Percentiles rank a stretch among this genome's conserved stretches.
phyloP scores from a whole-genome alignment of 371 early-diverging fungal species.

The Mycotypha africana region DNA sequence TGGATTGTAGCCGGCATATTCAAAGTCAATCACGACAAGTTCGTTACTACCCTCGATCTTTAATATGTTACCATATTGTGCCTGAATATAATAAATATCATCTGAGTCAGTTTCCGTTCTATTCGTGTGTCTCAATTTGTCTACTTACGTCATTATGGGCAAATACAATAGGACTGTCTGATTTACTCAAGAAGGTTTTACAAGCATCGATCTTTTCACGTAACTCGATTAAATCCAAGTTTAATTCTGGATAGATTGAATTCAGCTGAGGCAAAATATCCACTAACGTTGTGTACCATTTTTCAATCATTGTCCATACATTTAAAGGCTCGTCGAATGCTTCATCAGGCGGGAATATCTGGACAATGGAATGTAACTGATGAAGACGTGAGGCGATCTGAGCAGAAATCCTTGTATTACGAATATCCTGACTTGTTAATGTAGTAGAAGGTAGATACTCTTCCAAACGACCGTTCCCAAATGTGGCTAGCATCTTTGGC shows the following conservation, averaged over 20 bases:
- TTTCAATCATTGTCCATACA: constrained; percentile 63
- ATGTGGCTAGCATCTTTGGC: constrained; percentile 76
- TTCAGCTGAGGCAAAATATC: constrained; percentile 12
- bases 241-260: too few species aligned
- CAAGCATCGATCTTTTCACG: constrained; percentile 44
- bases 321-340: constrained; percentile 31
- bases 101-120: too few species aligned
- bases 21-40: constrained; percentile 61
- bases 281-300: constrained; percentile 41
- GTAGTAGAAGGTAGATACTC: constrained; percentile 78
- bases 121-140: too few species aligned
- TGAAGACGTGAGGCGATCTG: constrained; percentile 73
- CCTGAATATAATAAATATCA: too few species aligned
- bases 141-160: constrained; percentile 79
- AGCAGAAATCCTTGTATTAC: constrained; percentile 55
- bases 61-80: constrained; percentile 35
- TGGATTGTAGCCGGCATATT: constrained; percentile 83
- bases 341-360: constrained; percentile 53
- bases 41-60: constrained; percentile 18
- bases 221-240: constrained; percentile 38
- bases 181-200: constrained; percentile 23
- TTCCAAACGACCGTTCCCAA: constrained; percentile 87
- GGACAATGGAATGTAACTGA: constrained; percentile 69
- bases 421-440: constrained; percentile 62
- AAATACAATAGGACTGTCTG: constrained; percentile 67